A percentile compares a stretch with the other conserved stretches of the same genome.
These are phyloP conservation scores for Acacia melanoxylon DNA, from an alignment of 306 rosid genomes.

Conservation along the genomic window DNA sequence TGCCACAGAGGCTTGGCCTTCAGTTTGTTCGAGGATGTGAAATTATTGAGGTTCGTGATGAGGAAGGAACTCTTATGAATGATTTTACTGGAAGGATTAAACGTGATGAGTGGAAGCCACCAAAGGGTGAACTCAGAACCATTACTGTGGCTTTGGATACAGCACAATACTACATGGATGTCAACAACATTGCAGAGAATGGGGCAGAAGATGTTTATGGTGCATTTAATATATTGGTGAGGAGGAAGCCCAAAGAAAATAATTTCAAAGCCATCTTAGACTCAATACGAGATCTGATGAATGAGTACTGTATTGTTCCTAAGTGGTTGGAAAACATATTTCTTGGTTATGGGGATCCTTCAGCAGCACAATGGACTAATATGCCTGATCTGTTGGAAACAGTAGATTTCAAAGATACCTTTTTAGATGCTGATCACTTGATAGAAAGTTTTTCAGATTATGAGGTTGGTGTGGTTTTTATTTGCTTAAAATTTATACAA, in stretches of 20 bases:
- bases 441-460: slow-evolving; percentile 68
- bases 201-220: slow-evolving; percentile 94
- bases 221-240: slow-evolving; percentile 84
- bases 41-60: slow-evolving; percentile 87
- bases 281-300: slow-evolving; percentile 95
- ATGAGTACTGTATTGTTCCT: slow-evolving; percentile 95
- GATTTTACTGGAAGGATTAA: slow-evolving; percentile 92
- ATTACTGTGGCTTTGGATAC: slow-evolving; percentile 95
- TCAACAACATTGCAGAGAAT: slow-evolving; percentile 80
- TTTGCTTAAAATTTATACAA: slow-evolving; percentile 18
- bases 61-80: slow-evolving; percentile 93
- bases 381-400: slow-evolving; percentile 91
- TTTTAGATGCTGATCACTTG: slow-evolving; percentile 81
- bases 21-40: slow-evolving; percentile 96
- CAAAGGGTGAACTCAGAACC: slow-evolving; percentile 96
- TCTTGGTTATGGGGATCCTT: slow-evolving; percentile 96
- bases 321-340: slow-evolving; percentile 91
- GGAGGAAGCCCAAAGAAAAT: slow-evolving; percentile 99
- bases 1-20: slow-evolving; percentile 92
- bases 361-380: slow-evolving; percentile 96
- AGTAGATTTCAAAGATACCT: slow-evolving; percentile 95
- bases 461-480: slow-evolving; percentile 55
- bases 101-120: slow-evolving; percentile 98
- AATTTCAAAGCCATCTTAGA: slow-evolving; percentile 97
- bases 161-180: slow-evolving; percentile 99